Base-by-base conservation (phyloP, 2,329 filamentous ascomycete species). In the Pseudofabraea citricarpa region DNA sequence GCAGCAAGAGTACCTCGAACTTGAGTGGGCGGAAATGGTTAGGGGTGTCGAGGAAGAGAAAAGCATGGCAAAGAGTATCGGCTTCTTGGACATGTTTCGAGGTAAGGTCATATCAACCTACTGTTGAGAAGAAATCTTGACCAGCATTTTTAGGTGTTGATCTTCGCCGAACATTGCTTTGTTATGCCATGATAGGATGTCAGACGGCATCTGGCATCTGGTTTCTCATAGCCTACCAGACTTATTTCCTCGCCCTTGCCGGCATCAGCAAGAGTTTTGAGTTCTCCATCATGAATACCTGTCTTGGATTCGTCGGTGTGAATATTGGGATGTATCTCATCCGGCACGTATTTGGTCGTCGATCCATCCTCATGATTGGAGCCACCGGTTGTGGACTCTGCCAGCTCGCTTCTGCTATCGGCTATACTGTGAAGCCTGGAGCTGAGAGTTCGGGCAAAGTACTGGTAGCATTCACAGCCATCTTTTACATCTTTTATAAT, bases 401-500 rank as follows among this genome's bases (percentile, higher is more conserved):
- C 22, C 60, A 63, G 47, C 56, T 65, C 6, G 56, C 56, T 6
- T 58, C 58, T 41, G 64, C 60, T 1, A 48, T 64, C 20, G 56
- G 56, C 1, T 65, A 59, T 55, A 59, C 60, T 4, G 48, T 56
- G 4, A 55, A 55, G 5, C 57, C 56, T 4, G 55, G 51, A 1
- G 56, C 51, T 3, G 46, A 38, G 6, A 55, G 33, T 8, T 49
- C 57, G 1, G 60, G 51, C 1, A 55, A 57, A 24, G 55, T 58
- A 7, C 54, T 65, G 1, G 47, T 66, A 6, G 58, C 61, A 2
- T 64, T 61, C 40, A 60, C 55, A 4, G 55, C 57, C 0, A 40
- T 66, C 6, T 63, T 64, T 36, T 57, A 50, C 2, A 64, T 65
- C 42, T 61, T 62, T 39, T 65, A 65, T 26, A 58, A 61, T 8